A percentile compares a stretch with the other conserved stretches of the same genome.
Evolutionary conservation across 495 filamentous ascomycete species (phyloP).

Genomic region (Astrothelium subdiscretum): DNA sequence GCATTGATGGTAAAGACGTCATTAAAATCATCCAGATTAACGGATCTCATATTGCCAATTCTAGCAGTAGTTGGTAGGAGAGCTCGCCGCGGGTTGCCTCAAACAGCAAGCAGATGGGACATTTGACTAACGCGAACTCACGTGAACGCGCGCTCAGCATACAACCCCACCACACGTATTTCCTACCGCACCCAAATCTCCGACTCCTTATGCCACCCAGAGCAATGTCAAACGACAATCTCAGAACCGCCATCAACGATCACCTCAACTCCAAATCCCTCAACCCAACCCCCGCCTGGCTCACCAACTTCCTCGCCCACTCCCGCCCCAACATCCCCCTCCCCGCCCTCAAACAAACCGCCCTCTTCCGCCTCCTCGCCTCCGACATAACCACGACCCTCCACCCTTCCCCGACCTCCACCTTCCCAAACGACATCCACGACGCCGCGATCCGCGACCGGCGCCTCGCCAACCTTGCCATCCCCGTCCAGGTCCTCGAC

Average conservation of each 20-base stretch:
- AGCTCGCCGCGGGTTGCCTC: too few species aligned
- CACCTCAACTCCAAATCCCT: conserved; percentile 25
- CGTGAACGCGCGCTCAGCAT: not conserved
- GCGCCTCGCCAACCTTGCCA: conserved; percentile 38
- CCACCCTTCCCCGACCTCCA: conserved; percentile 23
- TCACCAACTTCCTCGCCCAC: conserved; percentile 27
- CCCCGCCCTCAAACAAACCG: conserved; percentile 62
- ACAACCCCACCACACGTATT: not conserved
- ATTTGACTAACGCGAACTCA: not conserved
- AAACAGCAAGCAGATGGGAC: too few species aligned
- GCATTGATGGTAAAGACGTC: conserved; percentile 51
- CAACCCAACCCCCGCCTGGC: conserved; percentile 24
- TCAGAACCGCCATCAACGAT: conserved; percentile 25
- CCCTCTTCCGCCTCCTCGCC: conserved; percentile 66
- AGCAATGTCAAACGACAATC: conserved; percentile 2
- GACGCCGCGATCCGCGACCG: conserved; percentile 42
- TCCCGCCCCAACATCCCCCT: conserved; percentile 46
- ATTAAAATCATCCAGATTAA: conserved; percentile 44
- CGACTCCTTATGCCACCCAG: too few species aligned
- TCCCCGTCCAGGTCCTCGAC: conserved; percentile 72
- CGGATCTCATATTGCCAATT: not conserved
- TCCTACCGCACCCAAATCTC: not conserved
- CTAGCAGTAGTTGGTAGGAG: not conserved
- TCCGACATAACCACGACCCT: conserved; percentile 59
- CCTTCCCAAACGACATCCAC: conserved; percentile 48